Evolutionary conservation across 306 rosid genomes (phyloP).

Genomic region (Sicyos edulis): DNA sequence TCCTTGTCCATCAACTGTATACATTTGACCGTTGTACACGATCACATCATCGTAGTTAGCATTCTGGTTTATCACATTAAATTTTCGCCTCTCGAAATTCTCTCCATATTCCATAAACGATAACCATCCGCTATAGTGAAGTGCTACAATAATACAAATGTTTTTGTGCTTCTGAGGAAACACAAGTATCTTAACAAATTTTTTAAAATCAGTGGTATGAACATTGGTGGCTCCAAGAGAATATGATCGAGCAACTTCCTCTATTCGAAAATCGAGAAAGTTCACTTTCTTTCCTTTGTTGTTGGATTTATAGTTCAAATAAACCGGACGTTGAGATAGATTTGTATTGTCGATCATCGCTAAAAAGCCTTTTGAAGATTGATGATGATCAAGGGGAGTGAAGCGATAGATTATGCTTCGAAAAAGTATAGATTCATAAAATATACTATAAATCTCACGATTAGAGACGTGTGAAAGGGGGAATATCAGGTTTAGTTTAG

Average conservation of each 20-base stretch:
- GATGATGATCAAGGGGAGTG: neutral
- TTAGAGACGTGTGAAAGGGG: conserved; percentile 17
- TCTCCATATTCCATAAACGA: conserved; percentile 31
- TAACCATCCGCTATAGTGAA: conserved; percentile 34
- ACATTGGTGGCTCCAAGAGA: conserved; percentile 9
- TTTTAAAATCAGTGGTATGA: conserved; percentile 27
- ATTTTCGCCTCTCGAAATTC: neutral
- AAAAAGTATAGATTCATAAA: conserved; percentile 7
- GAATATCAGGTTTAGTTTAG: neutral
- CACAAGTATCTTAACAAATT: too few relatives aligned
- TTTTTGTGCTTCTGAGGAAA: conserved; percentile 19
- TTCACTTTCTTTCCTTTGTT: neutral
- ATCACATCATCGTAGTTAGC: conserved; percentile 47
- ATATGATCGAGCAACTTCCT: conserved; percentile 8
- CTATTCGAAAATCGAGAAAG: neutral
- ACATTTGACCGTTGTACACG: conserved; percentile 6
- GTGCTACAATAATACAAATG: conserved; percentile 27
- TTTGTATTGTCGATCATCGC: conserved; percentile 18
- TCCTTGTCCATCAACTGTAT: conserved; percentile 55
- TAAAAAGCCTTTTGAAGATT: conserved; percentile 14
- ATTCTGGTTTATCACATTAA: conserved; percentile 29
- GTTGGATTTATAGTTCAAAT: neutral
- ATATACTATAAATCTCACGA: too few relatives aligned
- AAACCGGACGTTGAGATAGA: neutral
- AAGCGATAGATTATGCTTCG: conserved; percentile 15